These are phyloP conservation scores for Epichloe baconii DNA, from an alignment of 2,329 filamentous ascomycete species.

Conservation along the genomic window DNA sequence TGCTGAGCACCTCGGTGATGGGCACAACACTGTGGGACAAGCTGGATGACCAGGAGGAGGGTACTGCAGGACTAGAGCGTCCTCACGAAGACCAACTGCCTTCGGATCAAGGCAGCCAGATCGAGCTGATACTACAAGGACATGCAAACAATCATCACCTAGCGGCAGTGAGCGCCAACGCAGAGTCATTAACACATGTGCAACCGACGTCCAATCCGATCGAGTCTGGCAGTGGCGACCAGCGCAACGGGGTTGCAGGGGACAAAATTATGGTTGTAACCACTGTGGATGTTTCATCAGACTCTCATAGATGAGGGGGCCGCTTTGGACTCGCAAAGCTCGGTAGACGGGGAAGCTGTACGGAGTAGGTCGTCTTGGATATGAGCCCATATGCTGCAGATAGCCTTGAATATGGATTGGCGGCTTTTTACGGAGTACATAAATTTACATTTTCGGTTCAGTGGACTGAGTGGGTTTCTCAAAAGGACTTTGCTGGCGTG, in stretches of 20 bases:
- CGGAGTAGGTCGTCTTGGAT: too few relatives aligned
- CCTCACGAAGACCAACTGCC: background rate
- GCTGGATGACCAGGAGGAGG: slow-evolving; percentile 15
- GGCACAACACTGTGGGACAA: slow-evolving; percentile 16
- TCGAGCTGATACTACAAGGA: slow-evolving; percentile 15
- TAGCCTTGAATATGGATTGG: too few relatives aligned
- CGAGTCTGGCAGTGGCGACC: slow-evolving; percentile 1
- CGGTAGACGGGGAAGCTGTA: too few relatives aligned
- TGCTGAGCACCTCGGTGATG: slow-evolving; percentile 9
- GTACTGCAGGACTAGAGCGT: background rate
- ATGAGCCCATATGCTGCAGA: too few relatives aligned
- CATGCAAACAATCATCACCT: slow-evolving; percentile 6
- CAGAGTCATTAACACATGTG: background rate
- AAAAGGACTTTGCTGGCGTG: too few relatives aligned
- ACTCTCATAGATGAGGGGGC: background rate
- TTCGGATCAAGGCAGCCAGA: slow-evolving; percentile 15
- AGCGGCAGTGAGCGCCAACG: slow-evolving; percentile 7
- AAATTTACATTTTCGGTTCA: too few relatives aligned
- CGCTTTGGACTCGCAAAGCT: too few relatives aligned
- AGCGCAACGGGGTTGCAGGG: background rate
- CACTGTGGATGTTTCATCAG: slow-evolving; percentile 15
- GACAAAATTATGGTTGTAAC: slow-evolving; percentile 17
- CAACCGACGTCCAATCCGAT: slow-evolving; percentile 3
- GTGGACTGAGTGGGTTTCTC: too few relatives aligned
- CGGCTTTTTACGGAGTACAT: too few relatives aligned